A percentile compares a stretch with the other conserved stretches of the same genome.
Conservation (phyloP, 495 filamentous ascomycete genomes). For the Glonium stellatum region DNA sequence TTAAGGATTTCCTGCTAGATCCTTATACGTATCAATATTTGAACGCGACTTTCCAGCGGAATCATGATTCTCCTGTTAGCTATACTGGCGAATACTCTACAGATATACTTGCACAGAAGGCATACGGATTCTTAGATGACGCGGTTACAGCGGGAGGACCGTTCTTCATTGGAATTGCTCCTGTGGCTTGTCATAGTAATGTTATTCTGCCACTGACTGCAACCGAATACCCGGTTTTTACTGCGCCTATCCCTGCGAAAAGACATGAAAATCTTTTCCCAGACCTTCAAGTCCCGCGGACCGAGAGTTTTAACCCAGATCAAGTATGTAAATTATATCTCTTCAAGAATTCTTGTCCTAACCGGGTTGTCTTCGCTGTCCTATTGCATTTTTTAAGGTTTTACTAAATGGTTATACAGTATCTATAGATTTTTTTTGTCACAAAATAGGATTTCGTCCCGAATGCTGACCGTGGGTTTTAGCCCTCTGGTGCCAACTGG, state of each 20-base stretch:
- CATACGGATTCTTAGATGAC: slow-evolving; percentile 57
- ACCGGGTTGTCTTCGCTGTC: too few relatives aligned
- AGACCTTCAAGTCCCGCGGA: slow-evolving; percentile 45
- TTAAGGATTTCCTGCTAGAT: slow-evolving; percentile 59
- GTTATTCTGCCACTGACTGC: slow-evolving; percentile 33
- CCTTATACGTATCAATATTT: slow-evolving; percentile 66
- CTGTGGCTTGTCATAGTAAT: slow-evolving; percentile 61
- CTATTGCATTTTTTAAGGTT: too few relatives aligned
- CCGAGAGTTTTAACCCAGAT: slow-evolving; percentile 42
- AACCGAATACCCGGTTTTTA: slow-evolving; percentile 24
- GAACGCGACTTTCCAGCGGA: slow-evolving; percentile 59
- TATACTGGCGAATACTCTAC: slow-evolving; percentile 44
- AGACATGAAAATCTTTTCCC: slow-evolving; percentile 45
- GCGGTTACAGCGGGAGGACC: slow-evolving; percentile 47
- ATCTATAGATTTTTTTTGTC: too few relatives aligned
- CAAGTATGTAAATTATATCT: background rate
- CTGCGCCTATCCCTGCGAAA: slow-evolving; percentile 26
- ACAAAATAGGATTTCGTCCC: too few relatives aligned
- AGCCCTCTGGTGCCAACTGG: slow-evolving; percentile 57
- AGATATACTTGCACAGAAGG: slow-evolving; percentile 58
- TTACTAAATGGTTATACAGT: too few relatives aligned
- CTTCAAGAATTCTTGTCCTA: too few relatives aligned
- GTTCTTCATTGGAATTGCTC: slow-evolving; percentile 63
- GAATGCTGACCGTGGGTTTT: too few relatives aligned
- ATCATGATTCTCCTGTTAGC: slow-evolving; percentile 42